phyloP scores from a whole-genome alignment of 768 basidiomycete genomes.

The Tylopilus balloui region DNA sequence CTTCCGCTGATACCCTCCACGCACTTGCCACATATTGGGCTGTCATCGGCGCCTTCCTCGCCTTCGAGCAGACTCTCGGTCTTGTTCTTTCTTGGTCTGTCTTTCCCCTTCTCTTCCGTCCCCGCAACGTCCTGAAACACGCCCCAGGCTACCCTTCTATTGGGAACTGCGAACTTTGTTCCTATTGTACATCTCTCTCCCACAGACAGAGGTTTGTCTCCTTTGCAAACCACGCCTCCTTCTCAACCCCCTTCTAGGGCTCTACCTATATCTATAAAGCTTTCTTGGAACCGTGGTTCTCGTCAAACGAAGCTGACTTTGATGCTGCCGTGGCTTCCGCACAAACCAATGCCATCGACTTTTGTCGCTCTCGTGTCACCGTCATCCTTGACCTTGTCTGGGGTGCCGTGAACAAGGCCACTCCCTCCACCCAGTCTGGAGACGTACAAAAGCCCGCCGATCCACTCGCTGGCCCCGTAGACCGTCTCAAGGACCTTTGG shows the following conservation, averaged over 20 bases:
- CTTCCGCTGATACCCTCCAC: slow-evolving; percentile 50
- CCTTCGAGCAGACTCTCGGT: slow-evolving; percentile 59
- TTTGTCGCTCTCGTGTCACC: slow-evolving; percentile 48
- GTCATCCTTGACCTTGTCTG: slow-evolving; percentile 46
- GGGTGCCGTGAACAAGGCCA: slow-evolving; percentile 40
- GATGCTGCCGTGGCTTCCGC: slow-evolving; percentile 55
- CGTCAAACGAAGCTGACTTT: slow-evolving; percentile 53
- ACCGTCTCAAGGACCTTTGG: slow-evolving; percentile 38
- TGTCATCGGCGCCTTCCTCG: slow-evolving; percentile 55
- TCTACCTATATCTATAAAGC: slow-evolving; percentile 60
- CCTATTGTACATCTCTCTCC: slow-evolving; percentile 62
- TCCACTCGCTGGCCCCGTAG: slow-evolving; percentile 14
- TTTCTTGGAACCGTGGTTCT: slow-evolving; percentile 59
- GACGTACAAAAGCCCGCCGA: slow-evolving; percentile 18
- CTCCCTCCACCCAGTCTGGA: slow-evolving; percentile 22
- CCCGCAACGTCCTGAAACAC: slow-evolving; percentile 5
- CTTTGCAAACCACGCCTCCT: not conserved
- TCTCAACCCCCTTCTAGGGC: slow-evolving; percentile 41
- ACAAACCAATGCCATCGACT: slow-evolving; percentile 50
- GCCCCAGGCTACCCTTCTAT: slow-evolving; percentile 68
- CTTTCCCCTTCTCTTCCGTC: not conserved
- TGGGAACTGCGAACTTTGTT: slow-evolving; percentile 70
- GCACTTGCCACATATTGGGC: slow-evolving; percentile 62
- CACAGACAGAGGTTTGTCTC: slow-evolving; percentile 57
- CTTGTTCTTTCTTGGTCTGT: slow-evolving; percentile 64